These are phyloP conservation scores for Stagonosporopsis vannaccii DNA, from an alignment of 2,329 filamentous ascomycete genomes.

Conservation along the genomic window DNA sequence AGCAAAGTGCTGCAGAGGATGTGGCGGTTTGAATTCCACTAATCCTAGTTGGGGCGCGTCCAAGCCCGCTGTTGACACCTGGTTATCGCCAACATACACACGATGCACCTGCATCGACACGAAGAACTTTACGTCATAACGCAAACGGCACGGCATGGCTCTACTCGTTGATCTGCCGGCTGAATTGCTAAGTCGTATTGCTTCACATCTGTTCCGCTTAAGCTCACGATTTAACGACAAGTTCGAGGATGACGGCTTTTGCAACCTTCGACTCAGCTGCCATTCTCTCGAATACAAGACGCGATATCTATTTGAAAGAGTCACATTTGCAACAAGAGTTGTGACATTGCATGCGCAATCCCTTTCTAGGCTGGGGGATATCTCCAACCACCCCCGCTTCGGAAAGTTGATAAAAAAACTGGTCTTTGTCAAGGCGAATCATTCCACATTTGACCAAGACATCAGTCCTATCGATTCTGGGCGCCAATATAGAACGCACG, in stretches of 20 bases:
- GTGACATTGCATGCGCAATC: background rate
- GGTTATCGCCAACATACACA: background rate
- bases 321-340: background rate
- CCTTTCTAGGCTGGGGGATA: background rate
- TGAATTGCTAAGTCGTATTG: background rate
- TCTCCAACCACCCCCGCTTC: background rate
- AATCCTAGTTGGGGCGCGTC: background rate
- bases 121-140: too few species aligned
- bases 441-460: background rate
- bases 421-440: background rate
- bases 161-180: background rate
- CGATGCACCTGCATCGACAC: background rate
- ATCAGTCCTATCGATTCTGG: background rate
- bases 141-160: background rate
- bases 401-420: background rate
- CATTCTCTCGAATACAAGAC: background rate
- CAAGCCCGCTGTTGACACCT: background rate
- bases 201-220: background rate
- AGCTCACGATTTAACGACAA: background rate
- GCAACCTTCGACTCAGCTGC: conserved; percentile 1
- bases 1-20: background rate
- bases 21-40: background rate
- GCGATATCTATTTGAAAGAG: background rate
- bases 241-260: background rate
- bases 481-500: background rate